phyloP scores from a whole-genome alignment of 176 grass and related monocot species.

The Stipa capillata region DNA sequence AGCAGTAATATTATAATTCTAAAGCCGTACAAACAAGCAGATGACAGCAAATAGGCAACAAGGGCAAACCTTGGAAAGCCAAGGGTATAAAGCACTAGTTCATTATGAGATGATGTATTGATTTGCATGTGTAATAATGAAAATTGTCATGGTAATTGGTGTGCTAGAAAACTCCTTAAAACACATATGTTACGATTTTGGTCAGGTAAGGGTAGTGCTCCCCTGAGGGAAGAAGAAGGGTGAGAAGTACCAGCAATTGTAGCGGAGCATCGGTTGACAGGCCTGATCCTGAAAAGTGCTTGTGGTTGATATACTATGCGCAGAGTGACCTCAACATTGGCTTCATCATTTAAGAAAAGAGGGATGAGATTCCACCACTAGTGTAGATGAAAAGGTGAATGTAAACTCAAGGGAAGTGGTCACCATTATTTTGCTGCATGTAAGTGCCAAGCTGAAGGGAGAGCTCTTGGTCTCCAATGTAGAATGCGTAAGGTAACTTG shows the following conservation, averaged over 20 bases:
- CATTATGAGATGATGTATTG: neutral
- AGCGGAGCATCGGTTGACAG: slow-evolving; percentile 80
- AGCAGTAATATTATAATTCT: neutral
- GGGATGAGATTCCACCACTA: slow-evolving; percentile 1
- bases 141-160: neutral
- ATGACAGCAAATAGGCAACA: neutral
- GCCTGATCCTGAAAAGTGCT: slow-evolving; percentile 79
- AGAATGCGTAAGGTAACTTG: slow-evolving; percentile 83
- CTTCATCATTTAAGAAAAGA: slow-evolving; percentile 23
- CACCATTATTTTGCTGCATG: slow-evolving; percentile 80
- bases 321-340: slow-evolving; percentile 79
- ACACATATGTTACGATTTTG: no score
- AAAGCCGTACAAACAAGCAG: neutral
- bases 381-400: neutral
- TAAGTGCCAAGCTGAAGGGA: slow-evolving; percentile 57
- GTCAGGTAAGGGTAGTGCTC: neutral
- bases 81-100: neutral
- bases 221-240: neutral
- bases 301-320: slow-evolving; percentile 87
- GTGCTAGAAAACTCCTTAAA: neutral
- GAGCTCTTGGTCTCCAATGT: slow-evolving; percentile 88
- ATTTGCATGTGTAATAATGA: neutral
- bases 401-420: no score
- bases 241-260: slow-evolving; percentile 67
- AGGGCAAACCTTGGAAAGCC: neutral